These are phyloP conservation scores for Trebouxiophyceae sp. DNA, from an alignment of 163 green algal species.

Conservation along the genomic window DNA sequence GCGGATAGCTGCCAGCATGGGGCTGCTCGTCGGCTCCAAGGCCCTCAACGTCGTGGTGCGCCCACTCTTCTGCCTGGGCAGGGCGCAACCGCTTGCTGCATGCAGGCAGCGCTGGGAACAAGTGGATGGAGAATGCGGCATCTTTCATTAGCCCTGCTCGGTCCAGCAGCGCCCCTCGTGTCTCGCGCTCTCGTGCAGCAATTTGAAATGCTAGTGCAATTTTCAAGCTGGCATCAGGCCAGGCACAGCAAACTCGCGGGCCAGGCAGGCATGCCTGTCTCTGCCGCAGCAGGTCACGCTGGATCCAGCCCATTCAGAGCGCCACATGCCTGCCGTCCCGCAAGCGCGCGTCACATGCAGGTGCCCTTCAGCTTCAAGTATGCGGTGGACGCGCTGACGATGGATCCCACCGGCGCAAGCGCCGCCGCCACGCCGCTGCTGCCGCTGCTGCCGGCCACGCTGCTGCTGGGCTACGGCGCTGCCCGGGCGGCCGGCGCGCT, in stretches of 20 bases:
- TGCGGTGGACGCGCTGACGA: slow-evolving; percentile 68
- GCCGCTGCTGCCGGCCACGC: slow-evolving; percentile 35
- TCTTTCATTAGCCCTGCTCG: not conserved
- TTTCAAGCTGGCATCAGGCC: not conserved
- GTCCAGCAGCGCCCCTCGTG: not conserved
- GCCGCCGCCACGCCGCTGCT: slow-evolving; percentile 26
- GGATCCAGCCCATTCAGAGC: no score
- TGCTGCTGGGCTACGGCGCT: slow-evolving; percentile 75
- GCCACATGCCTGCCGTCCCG: no score
- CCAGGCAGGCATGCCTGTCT: no score
- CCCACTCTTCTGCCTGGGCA: no score
- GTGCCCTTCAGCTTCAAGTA: slow-evolving; percentile 93
- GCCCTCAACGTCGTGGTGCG: slow-evolving; percentile 67
- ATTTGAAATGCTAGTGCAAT: not conserved
- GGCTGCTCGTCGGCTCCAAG: slow-evolving; percentile 76
- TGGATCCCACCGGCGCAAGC: slow-evolving; percentile 34
- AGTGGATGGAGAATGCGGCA: not conserved
- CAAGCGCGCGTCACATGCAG: no score
- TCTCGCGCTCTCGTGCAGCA: not conserved
- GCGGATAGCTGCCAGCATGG: slow-evolving; percentile 53
- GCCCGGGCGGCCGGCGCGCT: slow-evolving; percentile 58
- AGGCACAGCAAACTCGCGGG: no score
- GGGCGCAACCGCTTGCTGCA: no score
- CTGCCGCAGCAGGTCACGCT: no score
- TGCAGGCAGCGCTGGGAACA: no score